These are phyloP conservation scores for Hypocrella siamensis DNA, from an alignment of 2,329 filamentous ascomycete genomes.

Conservation along the genomic window DNA sequence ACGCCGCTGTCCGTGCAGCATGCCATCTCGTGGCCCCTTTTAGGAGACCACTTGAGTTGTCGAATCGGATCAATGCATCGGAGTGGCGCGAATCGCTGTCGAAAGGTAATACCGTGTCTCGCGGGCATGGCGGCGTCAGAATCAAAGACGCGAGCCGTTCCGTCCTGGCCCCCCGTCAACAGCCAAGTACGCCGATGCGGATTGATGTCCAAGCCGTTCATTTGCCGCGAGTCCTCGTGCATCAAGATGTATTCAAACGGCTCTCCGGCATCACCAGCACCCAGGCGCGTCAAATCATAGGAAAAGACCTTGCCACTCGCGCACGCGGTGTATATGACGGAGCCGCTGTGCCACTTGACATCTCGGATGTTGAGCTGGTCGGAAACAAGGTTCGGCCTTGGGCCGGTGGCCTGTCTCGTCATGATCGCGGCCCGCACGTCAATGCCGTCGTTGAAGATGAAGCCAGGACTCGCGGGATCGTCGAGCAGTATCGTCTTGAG, in stretches of 20 bases:
- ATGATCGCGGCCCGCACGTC: conserved; percentile 42
- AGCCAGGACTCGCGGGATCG: conserved; percentile 19
- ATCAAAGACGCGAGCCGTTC: conserved; percentile 46
- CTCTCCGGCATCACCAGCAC: conserved; percentile 22
- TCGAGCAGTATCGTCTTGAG: conserved; percentile 45
- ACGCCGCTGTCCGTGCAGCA: conserved; percentile 48
- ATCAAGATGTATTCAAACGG: conserved; percentile 40
- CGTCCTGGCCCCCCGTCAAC: conserved; percentile 48
- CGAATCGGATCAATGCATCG: conserved; percentile 30
- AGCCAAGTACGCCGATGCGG: conserved; percentile 41
- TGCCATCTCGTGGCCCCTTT: conserved; percentile 44
- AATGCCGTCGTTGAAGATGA: conserved; percentile 36
- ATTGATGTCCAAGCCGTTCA: conserved; percentile 48
- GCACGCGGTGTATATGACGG: conserved; percentile 45
- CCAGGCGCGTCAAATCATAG: conserved; percentile 41
- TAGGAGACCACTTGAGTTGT: conserved; percentile 50
- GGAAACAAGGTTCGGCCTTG: conserved; percentile 22
- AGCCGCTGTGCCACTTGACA: conserved; percentile 40
- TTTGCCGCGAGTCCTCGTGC: conserved; percentile 45
- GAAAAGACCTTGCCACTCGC: conserved; percentile 49
- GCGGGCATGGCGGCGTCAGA: conserved; percentile 28
- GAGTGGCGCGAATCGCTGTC: conserved; percentile 24
- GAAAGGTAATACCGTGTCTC: conserved; percentile 35
- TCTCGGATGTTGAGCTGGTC: conserved; percentile 50
- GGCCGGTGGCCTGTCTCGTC: conserved; percentile 26